Evolutionary conservation across 169 alveolate species (phyloP).

Genomic region (Plasmodium cynomolgi): DNA sequence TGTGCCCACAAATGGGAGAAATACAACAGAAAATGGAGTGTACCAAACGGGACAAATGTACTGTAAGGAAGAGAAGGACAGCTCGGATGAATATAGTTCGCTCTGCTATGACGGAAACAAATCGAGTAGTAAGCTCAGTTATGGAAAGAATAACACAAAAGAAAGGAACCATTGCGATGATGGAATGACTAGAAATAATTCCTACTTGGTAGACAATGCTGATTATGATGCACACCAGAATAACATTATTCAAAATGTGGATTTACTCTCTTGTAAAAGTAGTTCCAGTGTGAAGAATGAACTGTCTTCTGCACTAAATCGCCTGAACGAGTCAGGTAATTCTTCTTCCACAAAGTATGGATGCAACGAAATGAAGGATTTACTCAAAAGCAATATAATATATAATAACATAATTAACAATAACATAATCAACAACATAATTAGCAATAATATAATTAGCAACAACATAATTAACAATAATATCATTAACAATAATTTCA

Average conservation of each 20-base stretch:
- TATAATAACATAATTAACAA: neutral
- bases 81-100: neutral
- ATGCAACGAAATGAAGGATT: neutral
- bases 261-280: neutral
- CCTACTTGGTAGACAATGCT: neutral
- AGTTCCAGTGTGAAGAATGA: neutral
- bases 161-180: neutral
- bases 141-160: neutral
- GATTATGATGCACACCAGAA: neutral
- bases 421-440: slow-evolving; percentile 26
- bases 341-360: neutral
- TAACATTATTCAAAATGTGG: neutral
- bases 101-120: neutral
- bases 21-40: neutral
- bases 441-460: neutral
- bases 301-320: neutral
- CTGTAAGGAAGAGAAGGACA: neutral
- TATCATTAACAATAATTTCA: slow-evolving; percentile 9
- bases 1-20: neutral
- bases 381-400: neutral
- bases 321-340: neutral
- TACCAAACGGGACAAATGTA: neutral
- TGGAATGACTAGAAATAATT: neutral
- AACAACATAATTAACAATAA: slow-evolving; percentile 8
- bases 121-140: neutral